Conservation (phyloP, 2,329 filamentous ascomycete genomes). For the Trichoderma pleuroti region DNA sequence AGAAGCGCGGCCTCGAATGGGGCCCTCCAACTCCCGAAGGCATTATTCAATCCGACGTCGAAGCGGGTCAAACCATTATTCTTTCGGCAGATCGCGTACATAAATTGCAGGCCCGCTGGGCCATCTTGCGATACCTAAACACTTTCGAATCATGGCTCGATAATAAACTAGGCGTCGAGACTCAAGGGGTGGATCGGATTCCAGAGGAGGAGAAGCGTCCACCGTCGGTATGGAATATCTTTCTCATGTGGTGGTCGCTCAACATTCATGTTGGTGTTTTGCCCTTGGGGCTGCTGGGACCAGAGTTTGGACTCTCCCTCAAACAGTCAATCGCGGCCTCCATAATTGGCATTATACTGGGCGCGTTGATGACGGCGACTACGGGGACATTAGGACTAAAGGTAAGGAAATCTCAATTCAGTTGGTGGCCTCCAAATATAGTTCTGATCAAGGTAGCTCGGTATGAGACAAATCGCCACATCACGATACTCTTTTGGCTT, state of each 20-base stretch:
- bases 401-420: background rate
- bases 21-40: background rate
- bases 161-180: background rate
- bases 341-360: background rate
- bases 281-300: background rate
- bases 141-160: background rate
- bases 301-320: background rate
- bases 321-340: background rate
- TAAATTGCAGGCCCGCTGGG: background rate
- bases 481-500: conserved; percentile 23
- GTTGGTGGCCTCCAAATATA: background rate
- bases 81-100: background rate
- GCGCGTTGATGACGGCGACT: background rate
- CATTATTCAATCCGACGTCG: background rate
- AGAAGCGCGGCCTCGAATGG: background rate
- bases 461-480: conserved; percentile 20
- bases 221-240: background rate
- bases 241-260: conserved; percentile 9
- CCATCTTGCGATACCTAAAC: background rate
- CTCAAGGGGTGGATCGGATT: background rate
- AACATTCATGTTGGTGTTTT: conserved; percentile 1
- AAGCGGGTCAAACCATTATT: background rate
- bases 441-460: background rate
- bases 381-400: background rate
- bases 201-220: background rate